phyloP scores from a whole-genome alignment of 805 yeast genomes.

The Saturnispora mendoncae region DNA sequence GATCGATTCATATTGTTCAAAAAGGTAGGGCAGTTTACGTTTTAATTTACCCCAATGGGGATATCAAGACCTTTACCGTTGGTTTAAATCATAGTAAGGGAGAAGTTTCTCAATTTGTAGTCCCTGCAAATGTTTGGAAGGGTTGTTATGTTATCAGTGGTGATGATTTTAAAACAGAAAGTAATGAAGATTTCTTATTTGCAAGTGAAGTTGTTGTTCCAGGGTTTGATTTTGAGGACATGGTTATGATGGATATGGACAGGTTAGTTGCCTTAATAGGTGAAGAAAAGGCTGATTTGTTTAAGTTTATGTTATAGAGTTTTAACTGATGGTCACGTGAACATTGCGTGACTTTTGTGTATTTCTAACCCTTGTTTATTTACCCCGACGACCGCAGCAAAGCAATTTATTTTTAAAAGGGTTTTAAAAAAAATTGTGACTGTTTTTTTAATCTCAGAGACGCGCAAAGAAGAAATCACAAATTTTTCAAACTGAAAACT shows the following conservation, averaged over 20 bases:
- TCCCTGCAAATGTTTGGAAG: slow-evolving; percentile 52
- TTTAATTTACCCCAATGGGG: slow-evolving; percentile 42
- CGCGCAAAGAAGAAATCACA: slow-evolving; percentile 2
- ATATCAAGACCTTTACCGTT: slow-evolving; percentile 40
- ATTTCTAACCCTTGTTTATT: background rate
- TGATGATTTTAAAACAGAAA: slow-evolving; percentile 21
- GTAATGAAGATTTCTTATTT: slow-evolving; percentile 33
- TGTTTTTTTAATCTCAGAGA: background rate
- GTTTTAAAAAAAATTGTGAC: background rate
- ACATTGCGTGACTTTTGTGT: background rate
- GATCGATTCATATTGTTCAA: slow-evolving; percentile 48
- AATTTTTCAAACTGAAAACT: slow-evolving; percentile 5
- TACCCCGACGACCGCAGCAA: slow-evolving; percentile 3
- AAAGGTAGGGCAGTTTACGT: slow-evolving; percentile 50
- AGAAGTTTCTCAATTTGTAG: slow-evolving; percentile 52
- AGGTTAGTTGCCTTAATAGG: slow-evolving; percentile 32
- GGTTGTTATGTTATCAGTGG: slow-evolving; percentile 43
- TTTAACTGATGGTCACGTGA: slow-evolving; percentile 1
- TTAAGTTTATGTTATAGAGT: slow-evolving; percentile 4
- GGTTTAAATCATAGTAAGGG: slow-evolving; percentile 42
- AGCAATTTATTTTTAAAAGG: too few relatives aligned
- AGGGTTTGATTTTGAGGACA: slow-evolving; percentile 51
- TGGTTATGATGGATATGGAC: slow-evolving; percentile 33
- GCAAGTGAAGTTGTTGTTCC: slow-evolving; percentile 56
- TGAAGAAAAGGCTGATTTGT: slow-evolving; percentile 24